These are phyloP conservation scores for Butyriboletus loyo DNA, from an alignment of 768 basidiomycete species.

Conservation along the genomic window DNA sequence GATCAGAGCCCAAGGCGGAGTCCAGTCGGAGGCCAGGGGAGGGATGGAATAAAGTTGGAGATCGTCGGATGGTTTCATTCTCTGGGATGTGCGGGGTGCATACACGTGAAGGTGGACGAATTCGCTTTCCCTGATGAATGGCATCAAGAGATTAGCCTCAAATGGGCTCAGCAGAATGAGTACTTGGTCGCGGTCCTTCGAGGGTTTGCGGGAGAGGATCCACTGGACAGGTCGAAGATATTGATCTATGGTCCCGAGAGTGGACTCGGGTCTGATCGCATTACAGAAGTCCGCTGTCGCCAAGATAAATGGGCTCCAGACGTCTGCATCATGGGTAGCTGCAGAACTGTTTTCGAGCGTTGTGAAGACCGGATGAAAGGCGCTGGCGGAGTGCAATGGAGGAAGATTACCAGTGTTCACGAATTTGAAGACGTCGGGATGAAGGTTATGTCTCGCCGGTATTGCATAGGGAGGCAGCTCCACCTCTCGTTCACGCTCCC, in stretches of 20 bases:
- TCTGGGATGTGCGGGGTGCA: slow-evolving; percentile 34
- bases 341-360: background rate
- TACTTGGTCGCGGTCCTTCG: too few relatives aligned
- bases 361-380: slow-evolving; percentile 18
- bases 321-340: too few relatives aligned
- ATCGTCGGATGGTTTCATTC: slow-evolving; percentile 36
- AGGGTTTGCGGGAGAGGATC: too few relatives aligned
- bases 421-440: slow-evolving; percentile 18
- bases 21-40: background rate
- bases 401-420: slow-evolving; percentile 22
- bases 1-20: background rate
- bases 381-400: background rate
- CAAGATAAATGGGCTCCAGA: too few relatives aligned
- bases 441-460: slow-evolving; percentile 16
- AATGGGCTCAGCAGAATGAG: too few relatives aligned
- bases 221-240: too few relatives aligned
- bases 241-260: too few relatives aligned
- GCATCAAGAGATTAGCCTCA: too few relatives aligned
- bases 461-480: slow-evolving; percentile 32
- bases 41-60: slow-evolving; percentile 12
- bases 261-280: too few relatives aligned
- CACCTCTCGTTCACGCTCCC: slow-evolving; percentile 38
- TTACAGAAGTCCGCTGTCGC: too few relatives aligned
- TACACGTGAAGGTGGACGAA: slow-evolving; percentile 40
- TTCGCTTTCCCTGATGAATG: slow-evolving; percentile 31